Evolutionary conservation across 2,329 filamentous ascomycete species (phyloP), one percentile per base, ranked within the genome.

Genomic region (Aspergillus tubingensis): DNA sequence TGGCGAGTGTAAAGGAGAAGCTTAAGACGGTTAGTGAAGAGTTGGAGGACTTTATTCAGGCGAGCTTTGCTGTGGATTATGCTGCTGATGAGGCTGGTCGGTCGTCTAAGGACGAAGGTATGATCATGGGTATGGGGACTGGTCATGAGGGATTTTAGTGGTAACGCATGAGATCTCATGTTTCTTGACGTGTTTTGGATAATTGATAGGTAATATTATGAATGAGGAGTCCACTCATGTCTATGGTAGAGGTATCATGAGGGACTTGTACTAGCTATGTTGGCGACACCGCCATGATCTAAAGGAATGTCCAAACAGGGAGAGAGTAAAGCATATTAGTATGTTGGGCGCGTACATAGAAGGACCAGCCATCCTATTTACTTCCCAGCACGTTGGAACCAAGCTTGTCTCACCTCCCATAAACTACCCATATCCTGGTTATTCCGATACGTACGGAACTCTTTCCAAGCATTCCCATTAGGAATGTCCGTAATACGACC

Each of bases 1-100:
- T 94, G 11, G 84, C 87, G 5, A 91, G 91, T 43, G 94, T 98
- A 41, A 96, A 94, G 75, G 95, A 98, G 78, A 98, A 98, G 79
- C 80, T 99, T 58, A 96, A 96, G 80, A 97, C 92, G 2, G 91
- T 97, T 2, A 96, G 92, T 64, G 93, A 98, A 74, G 95, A 98
- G 79, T 80, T 98, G 59, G 95, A 98, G 75, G 95, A 98, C 67
- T 98, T 98, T 76, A 89, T 96, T 27, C 92, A 96, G 69, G 89
- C 92, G 25, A 97, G 92, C 70, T 83, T 90, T 65, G 89, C 91
- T 0, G 92, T 95, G 15, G 93, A 96, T 74, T 76, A 78, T 61
- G 72, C 70, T 41, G 66, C 65, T 36, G 72, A 76, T 62, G 69
- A 72, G 61, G 63, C 68, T 32, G 62, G 52, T 48, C 67, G 65